Percentiles rank a stretch among this genome's conserved stretches.
phyloP scores from a whole-genome alignment of 75 land plant genomes.

The Azolla pinnata region DNA sequence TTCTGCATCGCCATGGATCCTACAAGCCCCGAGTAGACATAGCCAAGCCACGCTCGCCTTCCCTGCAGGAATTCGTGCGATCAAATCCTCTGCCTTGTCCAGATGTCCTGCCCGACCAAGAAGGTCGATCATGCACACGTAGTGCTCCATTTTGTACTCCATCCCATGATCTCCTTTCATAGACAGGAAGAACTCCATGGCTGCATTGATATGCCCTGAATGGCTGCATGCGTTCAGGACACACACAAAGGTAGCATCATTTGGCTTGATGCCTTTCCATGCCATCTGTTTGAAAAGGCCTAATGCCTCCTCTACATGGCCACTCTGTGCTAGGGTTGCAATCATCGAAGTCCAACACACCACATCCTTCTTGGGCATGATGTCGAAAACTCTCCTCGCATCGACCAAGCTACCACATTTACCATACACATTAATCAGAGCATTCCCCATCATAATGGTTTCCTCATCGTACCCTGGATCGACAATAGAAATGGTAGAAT shows the following conservation, averaged over 20 bases:
- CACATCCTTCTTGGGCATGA: neutral
- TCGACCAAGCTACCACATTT: constrained; percentile 19
- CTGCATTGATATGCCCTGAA: constrained; percentile 24
- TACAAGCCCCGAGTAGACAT: constrained; percentile 33
- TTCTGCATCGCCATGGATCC: constrained; percentile 16
- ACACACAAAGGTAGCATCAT: constrained; percentile 29
- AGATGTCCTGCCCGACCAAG: constrained; percentile 24
- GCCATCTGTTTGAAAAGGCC: constrained; percentile 22
- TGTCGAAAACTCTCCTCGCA: neutral
- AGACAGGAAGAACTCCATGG: constrained; percentile 11
- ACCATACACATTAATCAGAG: constrained; percentile 17
- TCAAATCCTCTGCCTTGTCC: constrained; percentile 13
- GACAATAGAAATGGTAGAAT: constrained; percentile 8
- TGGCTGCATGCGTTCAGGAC: constrained; percentile 36
- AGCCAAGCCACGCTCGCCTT: constrained; percentile 30
- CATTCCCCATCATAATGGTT: constrained; percentile 9
- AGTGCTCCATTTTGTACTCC: constrained; percentile 19
- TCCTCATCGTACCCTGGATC: neutral
- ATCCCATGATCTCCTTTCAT: constrained; percentile 20
- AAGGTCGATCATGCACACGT: constrained; percentile 30
- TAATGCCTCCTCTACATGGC: constrained; percentile 19
- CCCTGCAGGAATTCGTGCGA: constrained; percentile 20
- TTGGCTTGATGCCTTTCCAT: constrained; percentile 18
- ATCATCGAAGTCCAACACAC: constrained; percentile 40
- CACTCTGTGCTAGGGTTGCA: constrained; percentile 19